Conservation (phyloP, 176 grass and related monocot species). For the Hyparrhenia diplandra region DNA sequence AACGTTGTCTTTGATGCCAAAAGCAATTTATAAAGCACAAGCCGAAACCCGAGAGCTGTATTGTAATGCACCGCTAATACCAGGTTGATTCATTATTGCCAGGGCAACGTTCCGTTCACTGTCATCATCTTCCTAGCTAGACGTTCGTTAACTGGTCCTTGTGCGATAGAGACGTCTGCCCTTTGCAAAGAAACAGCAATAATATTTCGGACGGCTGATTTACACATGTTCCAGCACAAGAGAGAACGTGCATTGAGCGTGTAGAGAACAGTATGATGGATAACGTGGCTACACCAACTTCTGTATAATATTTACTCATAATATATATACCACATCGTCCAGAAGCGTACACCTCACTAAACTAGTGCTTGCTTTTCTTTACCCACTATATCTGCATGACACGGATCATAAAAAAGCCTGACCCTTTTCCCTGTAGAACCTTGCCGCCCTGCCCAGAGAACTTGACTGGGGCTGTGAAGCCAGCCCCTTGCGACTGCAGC, state of each 20-base stretch:
- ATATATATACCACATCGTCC: background rate
- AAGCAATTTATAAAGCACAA: background rate
- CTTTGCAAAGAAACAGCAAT: background rate
- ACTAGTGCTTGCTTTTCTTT: background rate
- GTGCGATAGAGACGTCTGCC: too few relatives aligned
- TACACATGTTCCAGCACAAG: background rate
- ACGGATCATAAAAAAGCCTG: constrained; percentile 81
- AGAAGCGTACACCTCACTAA: constrained; percentile 10
- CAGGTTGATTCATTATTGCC: background rate
- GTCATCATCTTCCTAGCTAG: background rate
- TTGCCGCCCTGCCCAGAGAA: constrained; percentile 32
- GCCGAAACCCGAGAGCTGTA: background rate
- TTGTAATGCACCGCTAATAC: background rate
- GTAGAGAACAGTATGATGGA: constrained; percentile 11
- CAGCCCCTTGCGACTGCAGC: constrained; percentile 44
- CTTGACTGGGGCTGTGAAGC: constrained; percentile 33
- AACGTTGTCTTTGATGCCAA: background rate
- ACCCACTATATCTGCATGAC: constrained; percentile 12
- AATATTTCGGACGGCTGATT: background rate
- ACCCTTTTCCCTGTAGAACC: constrained; percentile 65
- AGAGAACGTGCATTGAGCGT: background rate
- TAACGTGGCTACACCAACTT: constrained; percentile 4
- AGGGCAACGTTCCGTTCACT: background rate
- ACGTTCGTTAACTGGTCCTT: too few relatives aligned
- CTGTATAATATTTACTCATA: background rate